A percentile compares a stretch with the other conserved stretches of the same genome.
phyloP scores from a whole-genome alignment of 352 stramenopile genomes.

The Pythium sukuiense region DNA sequence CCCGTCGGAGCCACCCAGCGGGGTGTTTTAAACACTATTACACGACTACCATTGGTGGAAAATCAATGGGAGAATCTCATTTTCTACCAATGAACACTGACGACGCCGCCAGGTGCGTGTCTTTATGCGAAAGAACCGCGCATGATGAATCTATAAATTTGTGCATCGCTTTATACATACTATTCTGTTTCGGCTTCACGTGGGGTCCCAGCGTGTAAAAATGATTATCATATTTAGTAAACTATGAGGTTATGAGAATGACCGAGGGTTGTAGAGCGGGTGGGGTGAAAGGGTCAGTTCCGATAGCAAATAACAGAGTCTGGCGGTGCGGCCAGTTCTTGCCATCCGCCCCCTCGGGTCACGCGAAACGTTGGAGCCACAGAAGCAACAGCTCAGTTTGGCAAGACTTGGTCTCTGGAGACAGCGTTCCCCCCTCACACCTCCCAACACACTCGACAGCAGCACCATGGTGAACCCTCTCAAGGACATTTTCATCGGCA shows the following conservation, averaged over 20 bases:
- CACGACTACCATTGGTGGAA: slow-evolving; percentile 9
- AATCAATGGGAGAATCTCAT: neutral
- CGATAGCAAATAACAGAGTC: slow-evolving; percentile 2
- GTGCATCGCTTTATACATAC: neutral
- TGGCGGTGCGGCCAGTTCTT: slow-evolving; percentile 20
- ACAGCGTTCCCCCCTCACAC: slow-evolving; percentile 7
- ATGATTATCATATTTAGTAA: neutral
- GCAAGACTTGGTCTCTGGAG: slow-evolving; percentile 26
- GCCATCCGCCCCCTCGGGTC: slow-evolving; percentile 22
- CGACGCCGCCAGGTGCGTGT: slow-evolving; percentile 20
- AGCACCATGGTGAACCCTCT: slow-evolving; percentile 73
- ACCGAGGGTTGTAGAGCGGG: neutral
- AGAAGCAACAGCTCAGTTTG: slow-evolving; percentile 28
- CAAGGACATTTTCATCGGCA: slow-evolving; percentile 83
- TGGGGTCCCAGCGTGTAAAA: too few species aligned
- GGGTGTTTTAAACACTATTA: slow-evolving; percentile 27
- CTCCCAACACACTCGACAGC: neutral
- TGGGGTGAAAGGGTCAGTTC: neutral
- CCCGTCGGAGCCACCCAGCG: slow-evolving; percentile 8
- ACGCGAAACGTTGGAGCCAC: slow-evolving; percentile 28
- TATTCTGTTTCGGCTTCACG: too few species aligned
- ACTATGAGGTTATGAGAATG: neutral
- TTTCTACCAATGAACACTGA: slow-evolving; percentile 20
- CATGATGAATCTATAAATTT: neutral
- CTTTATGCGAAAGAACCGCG: slow-evolving; percentile 18